Percentiles rank a stretch among this genome's conserved stretches.
These are phyloP conservation scores for Peronosclerospora sorghi DNA, from an alignment of 352 stramenopile species.

Conservation along the genomic window DNA sequence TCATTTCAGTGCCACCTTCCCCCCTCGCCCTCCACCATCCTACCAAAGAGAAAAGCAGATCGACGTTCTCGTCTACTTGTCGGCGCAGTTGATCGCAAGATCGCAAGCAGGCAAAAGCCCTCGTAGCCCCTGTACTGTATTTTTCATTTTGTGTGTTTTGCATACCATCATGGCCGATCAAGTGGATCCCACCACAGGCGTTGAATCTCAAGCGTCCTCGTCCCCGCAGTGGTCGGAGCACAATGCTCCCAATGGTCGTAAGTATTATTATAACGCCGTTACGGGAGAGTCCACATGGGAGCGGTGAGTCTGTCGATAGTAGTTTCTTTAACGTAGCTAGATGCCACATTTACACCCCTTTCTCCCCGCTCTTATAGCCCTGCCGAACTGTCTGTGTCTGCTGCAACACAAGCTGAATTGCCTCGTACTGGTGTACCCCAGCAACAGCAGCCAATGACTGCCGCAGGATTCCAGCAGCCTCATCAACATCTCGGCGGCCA, in stretches of 20 bases:
- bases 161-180: conserved; percentile 58
- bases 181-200: conserved; percentile 30
- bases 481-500: conserved; percentile 30
- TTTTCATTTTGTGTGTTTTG: conserved; percentile 43
- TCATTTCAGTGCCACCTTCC: too few species aligned
- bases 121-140: too few species aligned
- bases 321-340: not conserved
- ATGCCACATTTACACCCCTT: not conserved
- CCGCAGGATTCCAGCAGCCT: conserved; percentile 20
- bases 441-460: conserved; percentile 12
- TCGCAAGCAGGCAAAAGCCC: too few species aligned
- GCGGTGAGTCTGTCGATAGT: conserved; percentile 27
- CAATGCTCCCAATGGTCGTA: conserved; percentile 82
- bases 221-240: conserved; percentile 82
- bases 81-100: too few species aligned
- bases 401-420: conserved; percentile 26
- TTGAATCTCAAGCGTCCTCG: conserved; percentile 25
- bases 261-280: conserved; percentile 89
- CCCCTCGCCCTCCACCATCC: too few species aligned
- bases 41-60: too few species aligned
- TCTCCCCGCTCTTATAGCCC: conserved; percentile 20
- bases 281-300: conserved; percentile 87
- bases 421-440: conserved; percentile 17
- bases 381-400: conserved; percentile 26
- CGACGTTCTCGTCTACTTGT: too few species aligned